Evolutionary conservation across 2,329 filamentous ascomycete genomes (phyloP), one percentile per base, ranked within the genome.

Genomic region (Fusarium anguioides): DNA sequence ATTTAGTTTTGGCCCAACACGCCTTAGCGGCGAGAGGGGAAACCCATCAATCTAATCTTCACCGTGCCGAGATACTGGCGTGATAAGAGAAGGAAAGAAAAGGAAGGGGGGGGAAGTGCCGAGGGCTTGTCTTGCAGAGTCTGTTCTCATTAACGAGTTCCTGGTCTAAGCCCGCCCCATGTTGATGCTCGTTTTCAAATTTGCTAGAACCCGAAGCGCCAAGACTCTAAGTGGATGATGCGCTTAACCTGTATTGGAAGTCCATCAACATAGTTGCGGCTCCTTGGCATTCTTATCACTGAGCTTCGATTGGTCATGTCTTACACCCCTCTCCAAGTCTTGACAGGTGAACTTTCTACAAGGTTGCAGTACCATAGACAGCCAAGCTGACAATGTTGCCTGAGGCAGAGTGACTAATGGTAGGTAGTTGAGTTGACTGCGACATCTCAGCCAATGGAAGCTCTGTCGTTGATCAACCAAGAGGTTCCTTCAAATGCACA

Each of bases 231-330:
- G 64, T 68, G 65, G 65, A 56, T 39, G 26, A 23, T 39, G 41
- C 56, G 44, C 65, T 53, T 66, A 68, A 66, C 65, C 66, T 68
- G 36, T 68, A 61, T 65, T 50, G 65, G 65, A 68, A 68, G 65
- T 68, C 49, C 54, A 61, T 66, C 65, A 66, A 60, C 45, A 33
- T 21, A 56, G 33, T 31, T 69, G 66, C 63, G 66, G 66, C 63
- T 70, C 63, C 67, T 57, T 44, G 55, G 48, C 52, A 44, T 55
- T 41, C 67, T 70, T 70, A 68, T 70, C 67, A 51, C 27, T 40
- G n/a, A 8, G 12, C 20, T 24, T 20, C 41, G 15, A 65, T 70
- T 69, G 67, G 67, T 20, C 33, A 20, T 46, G 18, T 41, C 40
- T 48, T 46, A 27, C 44, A 64, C 40, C 53, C 26, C 46, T 65